Evolutionary conservation across 345 rosid species (phyloP).

Genomic region (Barbarea vulgaris): DNA sequence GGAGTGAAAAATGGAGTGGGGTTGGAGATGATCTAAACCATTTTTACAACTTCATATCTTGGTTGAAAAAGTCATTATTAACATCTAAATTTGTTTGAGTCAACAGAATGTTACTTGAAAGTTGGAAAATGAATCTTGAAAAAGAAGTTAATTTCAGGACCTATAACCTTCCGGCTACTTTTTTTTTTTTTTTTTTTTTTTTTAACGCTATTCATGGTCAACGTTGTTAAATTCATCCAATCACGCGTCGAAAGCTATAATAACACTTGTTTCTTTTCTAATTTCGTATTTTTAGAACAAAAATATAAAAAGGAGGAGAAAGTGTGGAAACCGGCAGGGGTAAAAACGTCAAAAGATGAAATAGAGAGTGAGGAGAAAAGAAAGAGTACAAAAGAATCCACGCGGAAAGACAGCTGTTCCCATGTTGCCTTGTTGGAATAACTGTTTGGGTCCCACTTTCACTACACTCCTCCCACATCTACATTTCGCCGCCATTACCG

Average conservation of each 20-base stretch:
- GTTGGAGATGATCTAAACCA: too few relatives aligned
- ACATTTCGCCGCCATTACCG: background rate
- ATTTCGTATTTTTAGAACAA: background rate
- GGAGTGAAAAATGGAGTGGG: too few relatives aligned
- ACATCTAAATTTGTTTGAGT: constrained; percentile 2
- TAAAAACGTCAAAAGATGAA: constrained; percentile 20
- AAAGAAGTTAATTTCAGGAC: constrained; percentile 2
- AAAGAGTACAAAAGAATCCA: constrained; percentile 29
- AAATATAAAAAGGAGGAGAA: background rate
- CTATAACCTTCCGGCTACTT: background rate
- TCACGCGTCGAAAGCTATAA: constrained; percentile 25
- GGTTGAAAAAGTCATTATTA: background rate
- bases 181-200: background rate
- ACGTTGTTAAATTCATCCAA: constrained; percentile 15
- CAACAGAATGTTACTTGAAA: background rate
- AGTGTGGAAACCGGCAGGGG: constrained; percentile 2
- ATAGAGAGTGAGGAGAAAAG: background rate
- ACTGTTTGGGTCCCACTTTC: constrained; percentile 15
- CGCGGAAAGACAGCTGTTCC: constrained; percentile 46
- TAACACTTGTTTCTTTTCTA: background rate
- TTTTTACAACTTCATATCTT: background rate
- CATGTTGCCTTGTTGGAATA: constrained; percentile 44
- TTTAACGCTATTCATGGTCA: background rate
- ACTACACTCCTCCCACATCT: background rate
- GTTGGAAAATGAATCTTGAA: background rate